Base-by-base conservation (phyloP, 1,284 basidiomycete species). In the Sanghuangporus sanghuang region DNA sequence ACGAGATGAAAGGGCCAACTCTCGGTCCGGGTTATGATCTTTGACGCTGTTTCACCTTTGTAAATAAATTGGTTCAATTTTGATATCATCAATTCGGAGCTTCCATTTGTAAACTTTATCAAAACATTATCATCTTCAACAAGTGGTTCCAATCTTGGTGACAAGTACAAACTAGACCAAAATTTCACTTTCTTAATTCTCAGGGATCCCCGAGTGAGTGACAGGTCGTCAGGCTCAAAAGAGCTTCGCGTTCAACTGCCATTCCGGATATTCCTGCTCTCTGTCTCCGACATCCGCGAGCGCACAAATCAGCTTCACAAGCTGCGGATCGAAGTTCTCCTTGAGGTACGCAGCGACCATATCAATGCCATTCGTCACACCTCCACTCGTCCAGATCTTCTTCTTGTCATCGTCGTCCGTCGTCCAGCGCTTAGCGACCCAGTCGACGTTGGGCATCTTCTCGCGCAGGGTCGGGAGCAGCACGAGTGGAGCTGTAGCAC, bases 301-400 rank as follows among this genome's bases (percentile, higher is more conserved):
- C 18, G 16, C 18, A 23, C 53, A 49, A 11, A 63, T 50, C 3
- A 62, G 27, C 2, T 62, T 44, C 21, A 48, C 64, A n/a, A 65
- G n/a, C 18, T 48, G 44, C 23, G 55, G 48, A n/a, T 53, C 32
- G 9, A 52, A 16, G 16, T 7, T 6, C 53, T 57, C 32, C 44
- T 49, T 52, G 2, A 65, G n/a, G 49, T 54, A 65, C 44, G 64
- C 61, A 14, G 57, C 56, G 32, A 65, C 49, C 64, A 65, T 62
- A 40, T 65, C 64, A 1, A 23, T 35, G 1, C 64, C 64, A 23
- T 65, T 65, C 48, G 60, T 65, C 8, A 65, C 52, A 21, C 35
- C 56, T n/a, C 64, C 64, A 32, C 61, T 62, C 39, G 55, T 62
- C 64, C 64, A 65, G 18, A 65, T 48, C 39, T 54, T 58, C 2